Conservation (phyloP, 495 filamentous ascomycete genomes). For the Penicillium robsamsonii region DNA sequence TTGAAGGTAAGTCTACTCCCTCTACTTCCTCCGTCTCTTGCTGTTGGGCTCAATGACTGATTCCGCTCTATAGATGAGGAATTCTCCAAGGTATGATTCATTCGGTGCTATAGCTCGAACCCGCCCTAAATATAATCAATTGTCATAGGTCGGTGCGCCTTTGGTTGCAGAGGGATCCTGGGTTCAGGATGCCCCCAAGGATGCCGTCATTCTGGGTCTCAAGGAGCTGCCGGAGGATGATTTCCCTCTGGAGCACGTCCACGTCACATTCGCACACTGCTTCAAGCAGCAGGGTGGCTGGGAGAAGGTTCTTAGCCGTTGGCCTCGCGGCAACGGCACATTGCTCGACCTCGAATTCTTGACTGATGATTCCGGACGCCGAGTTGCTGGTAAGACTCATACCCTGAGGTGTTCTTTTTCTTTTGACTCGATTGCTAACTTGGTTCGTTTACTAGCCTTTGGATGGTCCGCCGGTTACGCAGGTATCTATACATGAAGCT, state of each 20-base stretch:
- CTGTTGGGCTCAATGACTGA: constrained; percentile 17
- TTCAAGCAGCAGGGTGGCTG: constrained; percentile 89
- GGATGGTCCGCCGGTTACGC: constrained; percentile 82
- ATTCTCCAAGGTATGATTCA: constrained; percentile 45
- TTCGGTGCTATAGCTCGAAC: background rate
- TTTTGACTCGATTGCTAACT: constrained; percentile 34
- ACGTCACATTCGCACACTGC: constrained; percentile 81
- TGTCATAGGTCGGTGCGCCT: constrained; percentile 57
- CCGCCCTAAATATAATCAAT: constrained; percentile 13
- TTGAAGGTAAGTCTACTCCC: constrained; percentile 56
- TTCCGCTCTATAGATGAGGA: constrained; percentile 42
- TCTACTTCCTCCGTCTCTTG: background rate
- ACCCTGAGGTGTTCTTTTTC: background rate
- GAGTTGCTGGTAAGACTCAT: constrained; percentile 60
- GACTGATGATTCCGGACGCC: constrained; percentile 69
- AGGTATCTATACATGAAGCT: constrained; percentile 37
- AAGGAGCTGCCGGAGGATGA: constrained; percentile 92
- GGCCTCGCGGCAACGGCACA: constrained; percentile 76
- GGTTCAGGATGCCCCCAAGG: constrained; percentile 65
- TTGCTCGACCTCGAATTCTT: constrained; percentile 92
- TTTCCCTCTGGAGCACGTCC: constrained; percentile 81
- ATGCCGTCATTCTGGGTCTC: constrained; percentile 84
- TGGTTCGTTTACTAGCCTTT: constrained; percentile 38
- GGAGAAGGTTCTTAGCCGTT: constrained; percentile 77
- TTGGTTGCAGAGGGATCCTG: constrained; percentile 83